Evolutionary conservation across 2,329 filamentous ascomycete species (phyloP).

Genomic region (Talaromyces sp.): DNA sequence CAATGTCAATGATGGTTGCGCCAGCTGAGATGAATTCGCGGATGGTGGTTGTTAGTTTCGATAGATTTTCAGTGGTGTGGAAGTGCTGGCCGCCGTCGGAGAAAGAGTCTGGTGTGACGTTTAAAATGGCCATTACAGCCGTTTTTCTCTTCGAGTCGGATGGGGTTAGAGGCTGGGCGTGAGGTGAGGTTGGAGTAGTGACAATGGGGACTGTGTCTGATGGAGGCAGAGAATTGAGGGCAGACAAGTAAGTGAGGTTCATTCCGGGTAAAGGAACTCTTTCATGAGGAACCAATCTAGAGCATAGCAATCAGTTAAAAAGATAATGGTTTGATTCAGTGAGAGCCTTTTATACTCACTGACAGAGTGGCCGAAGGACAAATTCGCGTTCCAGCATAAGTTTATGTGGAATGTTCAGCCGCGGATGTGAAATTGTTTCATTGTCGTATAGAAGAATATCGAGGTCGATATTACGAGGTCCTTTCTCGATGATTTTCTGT

Average conservation of each 20-base stretch:
- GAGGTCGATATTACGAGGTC: conserved; percentile 88
- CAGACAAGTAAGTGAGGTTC: conserved; percentile 26
- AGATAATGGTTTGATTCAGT: conserved; percentile 2
- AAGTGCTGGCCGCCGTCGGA: conserved; percentile 74
- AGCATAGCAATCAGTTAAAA: conserved; percentile 10
- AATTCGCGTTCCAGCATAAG: conserved; percentile 89
- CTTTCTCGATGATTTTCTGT: conserved; percentile 83
- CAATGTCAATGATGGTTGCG: conserved; percentile 83
- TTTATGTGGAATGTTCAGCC: conserved; percentile 78
- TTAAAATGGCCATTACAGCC: conserved; percentile 87
- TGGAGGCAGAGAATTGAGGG: conserved; percentile 30
- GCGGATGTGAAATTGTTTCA: conserved; percentile 59
- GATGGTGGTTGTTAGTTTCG: conserved; percentile 53
- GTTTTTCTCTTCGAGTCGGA: conserved; percentile 56
- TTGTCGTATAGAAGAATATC: conserved; percentile 83
- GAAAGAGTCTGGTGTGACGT: conserved; percentile 94
- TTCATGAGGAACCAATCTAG: conserved; percentile 39
- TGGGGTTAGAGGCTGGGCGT: conserved; percentile 53
- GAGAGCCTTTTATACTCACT: conserved; percentile 24
- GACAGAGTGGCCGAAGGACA: conserved; percentile 76
- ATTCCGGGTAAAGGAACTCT: conserved; percentile 25
- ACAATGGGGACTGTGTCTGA: conserved; percentile 32
- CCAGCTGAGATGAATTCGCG: conserved; percentile 60
- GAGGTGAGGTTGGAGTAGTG: conserved; percentile 33
- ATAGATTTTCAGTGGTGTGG: conserved; percentile 38